These are phyloP conservation scores for Penicillium corylophilum DNA, from an alignment of 2,329 filamentous ascomycete genomes.

Conservation along the genomic window DNA sequence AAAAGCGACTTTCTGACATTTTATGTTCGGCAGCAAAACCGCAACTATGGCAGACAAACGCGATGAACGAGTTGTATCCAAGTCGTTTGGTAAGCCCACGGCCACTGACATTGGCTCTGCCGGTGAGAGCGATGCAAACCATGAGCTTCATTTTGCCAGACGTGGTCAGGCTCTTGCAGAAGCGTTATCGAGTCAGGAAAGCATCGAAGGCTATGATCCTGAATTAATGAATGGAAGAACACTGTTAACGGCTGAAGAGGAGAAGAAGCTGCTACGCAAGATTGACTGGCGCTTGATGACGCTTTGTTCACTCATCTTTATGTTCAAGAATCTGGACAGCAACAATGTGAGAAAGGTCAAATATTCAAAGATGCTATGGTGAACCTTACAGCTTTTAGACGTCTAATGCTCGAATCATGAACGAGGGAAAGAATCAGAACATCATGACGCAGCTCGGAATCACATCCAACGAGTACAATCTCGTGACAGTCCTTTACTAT, in stretches of 20 bases:
- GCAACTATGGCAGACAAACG: conserved; percentile 1
- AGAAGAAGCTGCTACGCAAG: conserved; percentile 46
- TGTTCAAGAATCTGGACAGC: conserved; percentile 33
- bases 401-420: conserved; percentile 40
- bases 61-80: background rate
- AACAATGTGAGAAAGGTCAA: conserved; percentile 24
- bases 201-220: conserved; percentile 30
- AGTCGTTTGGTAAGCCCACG: background rate
- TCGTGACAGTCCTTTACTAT: conserved; percentile 39
- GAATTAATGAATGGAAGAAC: conserved; percentile 33
- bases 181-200: conserved; percentile 11
- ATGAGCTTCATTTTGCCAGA: conserved; percentile 20
- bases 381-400: conserved; percentile 8
- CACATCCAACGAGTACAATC: conserved; percentile 32
- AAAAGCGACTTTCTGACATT: background rate
- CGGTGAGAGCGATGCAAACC: background rate
- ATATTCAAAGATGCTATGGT: background rate
- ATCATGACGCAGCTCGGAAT: conserved; percentile 30
- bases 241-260: conserved; percentile 42
- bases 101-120: conserved; percentile 2
- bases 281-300: conserved; percentile 48
- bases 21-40: background rate
- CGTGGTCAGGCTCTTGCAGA: conserved; percentile 18
- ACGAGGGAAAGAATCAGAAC: conserved; percentile 31
- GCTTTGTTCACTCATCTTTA: conserved; percentile 36